Base-by-base conservation (phyloP, 2,329 filamentous ascomycete species). In the Xylaria sp. region DNA sequence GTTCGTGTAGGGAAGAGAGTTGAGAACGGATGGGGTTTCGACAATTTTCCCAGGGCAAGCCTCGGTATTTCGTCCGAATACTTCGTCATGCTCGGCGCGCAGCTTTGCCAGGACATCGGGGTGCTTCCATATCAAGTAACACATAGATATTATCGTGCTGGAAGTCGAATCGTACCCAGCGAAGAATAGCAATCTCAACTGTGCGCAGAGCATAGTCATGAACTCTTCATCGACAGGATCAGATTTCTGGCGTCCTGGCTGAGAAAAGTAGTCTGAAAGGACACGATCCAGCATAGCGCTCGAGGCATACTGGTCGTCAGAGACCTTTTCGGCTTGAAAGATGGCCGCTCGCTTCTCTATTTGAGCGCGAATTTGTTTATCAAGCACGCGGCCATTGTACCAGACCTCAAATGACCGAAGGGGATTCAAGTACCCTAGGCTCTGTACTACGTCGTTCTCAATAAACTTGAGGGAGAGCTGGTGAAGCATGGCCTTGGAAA, bases 1-100 rank as follows among this genome's bases (percentile, higher is more conserved):
- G 10, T 78, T 79, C 2, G 86, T 87, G 74, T 87, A 89, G 0
- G 82, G 80, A 18, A 89, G 81, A 32, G 82, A 80, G 74, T 85
- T 86, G 63, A 89, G 80, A 16, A 84, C 79, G 37, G 82, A 75
- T 4, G 85, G 81, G 32, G 84, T 77, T 13, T 80, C 70, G 50
- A 78, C 73, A 32, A 87, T 80, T 61, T 81, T 75, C 2, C 75
- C 74, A 35, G 81, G 80, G 3, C 81, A 80, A 2, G 79, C 77
- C 13, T 80, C 77, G 29, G 79, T 73, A 48, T 84, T 81, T 5
- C 79, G 69, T 12, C 84, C 83, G 55, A 88, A 85, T 13, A 89
- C 80, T 1, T 78, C 75, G 71, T 86, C 83, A 71, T 87, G 85
- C 74, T 90, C 87, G 27, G 74, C 75, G 16, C 78, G 75, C 29